phyloP scores from a whole-genome alignment of 73 alveolate species.

The Breviolum minutum region DNA sequence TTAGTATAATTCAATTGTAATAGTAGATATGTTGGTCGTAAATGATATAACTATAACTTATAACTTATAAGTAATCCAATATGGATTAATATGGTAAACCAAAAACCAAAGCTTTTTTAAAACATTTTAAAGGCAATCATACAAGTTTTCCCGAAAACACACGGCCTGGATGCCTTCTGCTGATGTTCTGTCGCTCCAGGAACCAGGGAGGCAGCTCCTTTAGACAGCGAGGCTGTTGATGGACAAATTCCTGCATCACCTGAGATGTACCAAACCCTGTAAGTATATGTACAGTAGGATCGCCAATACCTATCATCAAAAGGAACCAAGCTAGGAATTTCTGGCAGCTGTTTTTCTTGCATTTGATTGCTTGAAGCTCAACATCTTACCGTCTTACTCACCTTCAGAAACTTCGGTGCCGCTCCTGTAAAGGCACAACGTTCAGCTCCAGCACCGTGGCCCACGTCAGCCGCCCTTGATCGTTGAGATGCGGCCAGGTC shows the following conservation, averaged over 20 bases:
- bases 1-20: too few species aligned
- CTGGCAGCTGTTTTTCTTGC: too few species aligned
- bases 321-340: not conserved
- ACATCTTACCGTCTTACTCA: not conserved
- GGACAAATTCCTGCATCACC: too few species aligned
- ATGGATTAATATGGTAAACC: too few species aligned
- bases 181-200: conserved; percentile 42
- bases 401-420: not conserved
- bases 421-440: conserved; percentile 76
- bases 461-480: conserved; percentile 48
- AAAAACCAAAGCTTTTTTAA: not conserved
- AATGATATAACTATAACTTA: too few species aligned
- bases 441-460: conserved; percentile 46
- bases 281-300: not conserved
- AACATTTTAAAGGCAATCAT: not conserved
- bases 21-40: too few species aligned
- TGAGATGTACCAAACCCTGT: not conserved
- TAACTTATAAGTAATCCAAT: too few species aligned
- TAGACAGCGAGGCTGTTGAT: not conserved
- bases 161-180: conserved; percentile 5
- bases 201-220: conserved; percentile 57
- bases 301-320: not conserved
- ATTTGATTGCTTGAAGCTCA: not conserved
- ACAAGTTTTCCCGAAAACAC: too few species aligned
- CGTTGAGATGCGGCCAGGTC: conserved; percentile 14